These are phyloP conservation scores for Solanum lycopersicoides DNA, from an alignment of 257 asterid genomes.

Conservation along the genomic window DNA sequence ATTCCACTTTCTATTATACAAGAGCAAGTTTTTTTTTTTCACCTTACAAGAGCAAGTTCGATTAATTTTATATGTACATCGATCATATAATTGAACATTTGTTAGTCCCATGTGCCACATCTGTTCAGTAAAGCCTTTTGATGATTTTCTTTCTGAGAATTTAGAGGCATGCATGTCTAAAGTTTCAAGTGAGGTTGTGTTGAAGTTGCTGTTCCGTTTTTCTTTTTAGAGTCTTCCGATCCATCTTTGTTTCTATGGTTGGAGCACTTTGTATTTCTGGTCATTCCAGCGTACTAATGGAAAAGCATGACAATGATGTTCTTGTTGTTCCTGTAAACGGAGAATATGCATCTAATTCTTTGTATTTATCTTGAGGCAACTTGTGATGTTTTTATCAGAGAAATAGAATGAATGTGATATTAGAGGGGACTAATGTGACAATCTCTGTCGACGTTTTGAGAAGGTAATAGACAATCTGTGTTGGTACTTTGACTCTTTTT, in stretches of 20 bases:
- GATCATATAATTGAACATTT: not conserved
- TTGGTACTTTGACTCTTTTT: not conserved
- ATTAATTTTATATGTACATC: not conserved
- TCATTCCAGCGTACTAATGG: not conserved
- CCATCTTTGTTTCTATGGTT: not conserved
- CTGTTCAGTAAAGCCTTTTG: not conserved
- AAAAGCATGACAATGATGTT: not conserved
- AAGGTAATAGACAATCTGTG: not conserved
- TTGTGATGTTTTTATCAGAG: not conserved
- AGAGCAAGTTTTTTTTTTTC: no score
- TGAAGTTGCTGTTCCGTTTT: fast-evolving
- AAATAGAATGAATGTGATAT: fast-evolving
- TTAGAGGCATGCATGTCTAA: not conserved
- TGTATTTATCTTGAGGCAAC: not conserved
- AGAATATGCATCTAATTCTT: not conserved
- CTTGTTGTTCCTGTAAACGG: not conserved
- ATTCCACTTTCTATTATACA: not conserved
- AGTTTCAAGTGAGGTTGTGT: not conserved
- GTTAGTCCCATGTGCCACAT: no score
- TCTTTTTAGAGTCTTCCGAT: not conserved
- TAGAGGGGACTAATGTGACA: not conserved
- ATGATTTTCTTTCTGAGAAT: not conserved
- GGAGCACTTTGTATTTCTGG: not conserved
- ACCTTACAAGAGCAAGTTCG: no score
- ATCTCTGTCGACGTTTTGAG: no score